Evolutionary conservation across 2,329 filamentous ascomycete species (phyloP).

Genomic region (Neonectria faginata): DNA sequence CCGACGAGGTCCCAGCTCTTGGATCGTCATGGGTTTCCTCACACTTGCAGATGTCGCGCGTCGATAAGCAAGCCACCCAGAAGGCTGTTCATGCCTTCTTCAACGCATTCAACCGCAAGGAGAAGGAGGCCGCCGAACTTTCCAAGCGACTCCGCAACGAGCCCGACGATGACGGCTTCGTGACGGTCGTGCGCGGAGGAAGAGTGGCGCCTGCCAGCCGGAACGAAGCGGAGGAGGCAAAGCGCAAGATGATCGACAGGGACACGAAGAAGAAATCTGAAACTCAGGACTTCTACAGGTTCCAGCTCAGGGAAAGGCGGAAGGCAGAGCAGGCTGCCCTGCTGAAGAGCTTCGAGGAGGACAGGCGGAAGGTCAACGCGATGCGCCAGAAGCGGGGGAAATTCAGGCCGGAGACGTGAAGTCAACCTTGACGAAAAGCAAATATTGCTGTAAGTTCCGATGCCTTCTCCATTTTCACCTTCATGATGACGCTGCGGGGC

Average conservation of each 20-base stretch:
- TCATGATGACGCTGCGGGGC: slow-evolving; percentile 67
- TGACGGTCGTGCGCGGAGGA: slow-evolving; percentile 88
- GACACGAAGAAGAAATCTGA: slow-evolving; percentile 71
- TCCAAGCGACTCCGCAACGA: slow-evolving; percentile 77
- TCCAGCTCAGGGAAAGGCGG: slow-evolving; percentile 82
- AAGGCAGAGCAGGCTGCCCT: slow-evolving; percentile 79
- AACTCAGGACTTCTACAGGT: slow-evolving; percentile 82
- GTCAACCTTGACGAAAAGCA: slow-evolving; percentile 1
- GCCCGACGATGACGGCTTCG: slow-evolving; percentile 94
- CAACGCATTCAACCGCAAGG: slow-evolving; percentile 79
- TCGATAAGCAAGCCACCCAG: slow-evolving; percentile 75
- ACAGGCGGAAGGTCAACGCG: slow-evolving; percentile 76
- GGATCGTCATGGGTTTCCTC: slow-evolving; percentile 69
- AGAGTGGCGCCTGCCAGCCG: slow-evolving; percentile 78
- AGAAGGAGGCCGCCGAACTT: slow-evolving; percentile 70
- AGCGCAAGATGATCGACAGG: slow-evolving; percentile 71
- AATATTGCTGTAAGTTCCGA: slow-evolving; percentile 32
- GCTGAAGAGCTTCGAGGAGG: slow-evolving; percentile 79
- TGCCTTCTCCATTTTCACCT: slow-evolving; percentile 10
- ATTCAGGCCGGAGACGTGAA: slow-evolving; percentile 65
- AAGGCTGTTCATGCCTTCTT: slow-evolving; percentile 86
- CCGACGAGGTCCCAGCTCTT: slow-evolving; percentile 66
- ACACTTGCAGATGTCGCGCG: slow-evolving; percentile 79
- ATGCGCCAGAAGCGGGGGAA: slow-evolving; percentile 76
- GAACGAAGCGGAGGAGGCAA: slow-evolving; percentile 74